Percentiles rank a stretch among this genome's conserved stretches.
These are phyloP conservation scores for Cotoneaster glaucophyllus DNA, from an alignment of 306 rosid genomes.

Conservation along the genomic window DNA sequence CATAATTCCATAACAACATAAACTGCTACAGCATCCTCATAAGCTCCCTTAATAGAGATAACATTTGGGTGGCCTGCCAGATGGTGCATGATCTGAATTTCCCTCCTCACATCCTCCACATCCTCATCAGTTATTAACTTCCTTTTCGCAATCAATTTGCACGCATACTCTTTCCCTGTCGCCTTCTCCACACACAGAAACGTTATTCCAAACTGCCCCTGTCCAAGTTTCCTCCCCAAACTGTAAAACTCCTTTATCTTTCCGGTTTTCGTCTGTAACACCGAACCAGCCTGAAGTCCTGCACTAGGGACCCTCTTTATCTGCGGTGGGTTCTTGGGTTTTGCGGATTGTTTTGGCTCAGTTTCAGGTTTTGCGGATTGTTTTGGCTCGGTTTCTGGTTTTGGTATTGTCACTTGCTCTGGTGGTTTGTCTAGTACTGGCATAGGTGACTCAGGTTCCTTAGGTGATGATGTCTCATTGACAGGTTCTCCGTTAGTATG, in stretches of 20 bases:
- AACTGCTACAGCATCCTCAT: constrained; percentile 88
- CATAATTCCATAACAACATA: constrained; percentile 98
- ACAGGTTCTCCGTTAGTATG: constrained; percentile 38
- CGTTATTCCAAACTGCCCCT: constrained; percentile 89
- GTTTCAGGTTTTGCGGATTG: not conserved
- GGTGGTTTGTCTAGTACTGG: constrained; percentile 87
- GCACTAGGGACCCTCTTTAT: constrained; percentile 89
- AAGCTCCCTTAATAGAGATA: constrained; percentile 91
- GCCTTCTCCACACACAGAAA: constrained; percentile 78
- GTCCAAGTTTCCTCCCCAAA: constrained; percentile 80
- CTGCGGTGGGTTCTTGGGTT: constrained; percentile 37
- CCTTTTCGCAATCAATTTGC: constrained; percentile 96
- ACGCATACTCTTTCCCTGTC: constrained; percentile 69
- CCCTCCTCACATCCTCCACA: constrained; percentile 98
- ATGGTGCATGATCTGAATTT: constrained; percentile 99
- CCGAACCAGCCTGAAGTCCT: constrained; percentile 76
- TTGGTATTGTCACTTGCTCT: constrained; percentile 68
- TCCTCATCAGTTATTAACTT: constrained; percentile 74
- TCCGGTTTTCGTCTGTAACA: constrained; percentile 65
- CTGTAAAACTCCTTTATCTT: constrained; percentile 64
- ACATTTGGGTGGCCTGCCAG: constrained; percentile 86
- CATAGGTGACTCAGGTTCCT: constrained; percentile 54
- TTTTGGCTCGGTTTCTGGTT: constrained; percentile 37
- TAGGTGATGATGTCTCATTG: constrained; percentile 29
- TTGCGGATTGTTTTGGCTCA: constrained; percentile 16